Conservation (phyloP, 2,329 filamentous ascomycete genomes). For the Botrytis fabae region DNA sequence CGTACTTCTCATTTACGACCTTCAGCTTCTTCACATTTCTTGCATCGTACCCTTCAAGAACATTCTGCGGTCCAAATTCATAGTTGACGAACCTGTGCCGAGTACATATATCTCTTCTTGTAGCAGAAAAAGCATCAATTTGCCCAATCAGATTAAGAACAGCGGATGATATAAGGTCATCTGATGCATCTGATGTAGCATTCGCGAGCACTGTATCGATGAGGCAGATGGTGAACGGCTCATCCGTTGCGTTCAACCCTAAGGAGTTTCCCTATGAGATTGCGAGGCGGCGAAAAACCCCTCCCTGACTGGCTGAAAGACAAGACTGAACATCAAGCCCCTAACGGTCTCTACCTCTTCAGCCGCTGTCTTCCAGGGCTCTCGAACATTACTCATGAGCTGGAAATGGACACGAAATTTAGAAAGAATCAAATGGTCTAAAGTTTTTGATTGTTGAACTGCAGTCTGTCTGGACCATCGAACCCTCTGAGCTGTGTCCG, state of each 20-base stretch:
- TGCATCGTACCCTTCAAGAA: neutral
- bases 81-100: neutral
- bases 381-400: too few relatives aligned
- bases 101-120: neutral
- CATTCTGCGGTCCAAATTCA: neutral
- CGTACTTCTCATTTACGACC: neutral
- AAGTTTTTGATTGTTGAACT: too few relatives aligned
- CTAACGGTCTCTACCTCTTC: too few relatives aligned
- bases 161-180: neutral
- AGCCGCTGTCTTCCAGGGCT: too few relatives aligned
- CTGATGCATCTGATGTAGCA: neutral
- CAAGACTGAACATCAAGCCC: too few relatives aligned
- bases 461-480: too few relatives aligned
- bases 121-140: neutral
- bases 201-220: neutral
- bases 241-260: neutral
- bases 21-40: constrained; percentile 3
- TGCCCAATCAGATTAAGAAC: neutral
- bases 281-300: neutral
- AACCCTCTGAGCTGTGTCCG: neutral
- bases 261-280: neutral
- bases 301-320: neutral
- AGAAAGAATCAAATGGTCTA: too few relatives aligned
- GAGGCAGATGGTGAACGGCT: neutral
- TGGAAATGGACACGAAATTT: too few relatives aligned